phyloP scores from a whole-genome alignment of 257 asterid genomes.

The Lycium barbarum region DNA sequence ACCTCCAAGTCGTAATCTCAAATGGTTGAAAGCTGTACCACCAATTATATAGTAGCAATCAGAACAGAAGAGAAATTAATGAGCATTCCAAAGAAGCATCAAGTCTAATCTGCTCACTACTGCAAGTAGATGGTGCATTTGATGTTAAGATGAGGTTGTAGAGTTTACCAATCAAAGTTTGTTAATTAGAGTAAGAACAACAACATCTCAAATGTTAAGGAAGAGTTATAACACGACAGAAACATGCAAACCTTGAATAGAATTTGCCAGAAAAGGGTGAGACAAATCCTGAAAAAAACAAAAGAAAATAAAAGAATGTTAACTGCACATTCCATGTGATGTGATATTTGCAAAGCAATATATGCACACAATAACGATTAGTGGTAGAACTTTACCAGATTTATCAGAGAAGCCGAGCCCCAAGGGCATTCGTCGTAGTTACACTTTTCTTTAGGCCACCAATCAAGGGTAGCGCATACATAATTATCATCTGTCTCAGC shows the following conservation, averaged over 20 bases:
- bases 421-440: slow-evolving; percentile 84
- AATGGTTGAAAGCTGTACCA: slow-evolving; percentile 67
- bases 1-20: slow-evolving; percentile 92
- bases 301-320: slow-evolving; percentile 22
- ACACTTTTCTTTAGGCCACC: slow-evolving; percentile 99
- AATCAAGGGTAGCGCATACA: slow-evolving; percentile 89
- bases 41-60: slow-evolving; percentile 3
- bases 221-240: neutral
- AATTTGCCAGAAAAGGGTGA: slow-evolving; percentile 73
- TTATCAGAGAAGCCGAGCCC: slow-evolving; percentile 74
- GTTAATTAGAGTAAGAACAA: slow-evolving; percentile 22
- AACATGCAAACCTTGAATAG: slow-evolving; percentile 69
- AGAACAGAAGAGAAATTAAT: neutral
- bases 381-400: slow-evolving; percentile 60
- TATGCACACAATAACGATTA: neutral
- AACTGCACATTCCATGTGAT: neutral
- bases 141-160: neutral
- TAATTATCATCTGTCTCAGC: slow-evolving; percentile 77
- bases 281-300: slow-evolving; percentile 68
- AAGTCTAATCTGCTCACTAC: neutral
- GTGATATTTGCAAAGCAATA: neutral
- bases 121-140: slow-evolving; percentile 20
- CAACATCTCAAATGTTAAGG: neutral
- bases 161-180: neutral
- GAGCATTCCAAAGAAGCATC: slow-evolving; percentile 1